Conservation (phyloP, 225 moss, liverwort and hornwort genomes). For the Asterella californica region DNA sequence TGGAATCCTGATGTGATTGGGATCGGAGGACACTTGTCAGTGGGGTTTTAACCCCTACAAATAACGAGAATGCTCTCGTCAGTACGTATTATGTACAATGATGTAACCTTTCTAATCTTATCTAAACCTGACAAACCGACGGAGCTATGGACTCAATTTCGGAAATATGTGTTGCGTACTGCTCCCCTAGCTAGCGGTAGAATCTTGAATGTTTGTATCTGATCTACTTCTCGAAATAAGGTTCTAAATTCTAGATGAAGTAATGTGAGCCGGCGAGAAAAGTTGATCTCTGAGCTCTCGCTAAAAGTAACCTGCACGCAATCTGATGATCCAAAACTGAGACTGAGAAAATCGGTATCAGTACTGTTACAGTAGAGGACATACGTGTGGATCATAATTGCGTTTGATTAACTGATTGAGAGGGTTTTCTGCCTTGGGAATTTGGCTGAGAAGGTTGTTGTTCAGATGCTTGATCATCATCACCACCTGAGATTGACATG, state of each 20-base stretch:
- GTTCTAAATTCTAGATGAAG: background rate
- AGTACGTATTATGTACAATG: background rate
- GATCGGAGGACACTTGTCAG: background rate
- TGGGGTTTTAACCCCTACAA: conserved; percentile 1
- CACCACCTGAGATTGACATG: background rate
- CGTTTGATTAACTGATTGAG: background rate
- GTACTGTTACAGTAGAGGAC: background rate
- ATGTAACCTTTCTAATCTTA: background rate
- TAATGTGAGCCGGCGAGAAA: background rate
- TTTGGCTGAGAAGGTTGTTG: background rate
- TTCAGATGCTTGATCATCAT: background rate
- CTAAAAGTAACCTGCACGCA: background rate
- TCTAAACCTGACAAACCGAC: background rate
- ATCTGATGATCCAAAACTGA: background rate
- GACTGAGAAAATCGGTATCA: background rate
- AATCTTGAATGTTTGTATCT: background rate
- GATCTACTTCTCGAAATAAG: background rate
- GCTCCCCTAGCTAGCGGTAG: too few relatives aligned
- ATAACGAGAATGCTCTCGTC: background rate
- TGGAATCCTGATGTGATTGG: background rate
- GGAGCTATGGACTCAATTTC: background rate
- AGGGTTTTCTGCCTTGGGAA: background rate
- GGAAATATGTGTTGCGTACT: background rate
- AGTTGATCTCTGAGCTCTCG: background rate
- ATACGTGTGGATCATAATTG: background rate